Conservation (phyloP, 805 yeast species). For the Suhomyces tanzawaensis region DNA sequence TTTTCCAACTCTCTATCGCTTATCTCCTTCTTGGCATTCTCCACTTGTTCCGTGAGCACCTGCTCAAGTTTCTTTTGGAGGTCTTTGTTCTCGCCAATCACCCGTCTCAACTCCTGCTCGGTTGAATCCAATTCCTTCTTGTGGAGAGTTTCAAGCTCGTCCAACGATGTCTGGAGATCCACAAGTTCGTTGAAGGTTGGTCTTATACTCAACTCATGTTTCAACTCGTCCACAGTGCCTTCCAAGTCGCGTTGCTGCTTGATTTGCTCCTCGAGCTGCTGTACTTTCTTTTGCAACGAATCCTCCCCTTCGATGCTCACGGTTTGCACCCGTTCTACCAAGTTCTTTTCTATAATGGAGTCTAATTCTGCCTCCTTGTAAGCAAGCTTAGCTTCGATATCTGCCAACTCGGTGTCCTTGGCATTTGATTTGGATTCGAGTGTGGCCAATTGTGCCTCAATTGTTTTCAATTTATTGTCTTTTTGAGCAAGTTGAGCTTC, state of each 20-base stretch:
- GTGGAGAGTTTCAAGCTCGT: constrained; percentile 42
- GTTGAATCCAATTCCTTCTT: constrained; percentile 30
- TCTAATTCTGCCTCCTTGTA: constrained; percentile 11
- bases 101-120: constrained; percentile 23
- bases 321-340: constrained; percentile 8
- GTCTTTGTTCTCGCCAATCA: constrained; percentile 18
- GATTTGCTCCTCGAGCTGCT: not conserved
- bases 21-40: constrained; percentile 6
- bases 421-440: constrained; percentile 1
- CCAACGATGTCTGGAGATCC: constrained; percentile 42
- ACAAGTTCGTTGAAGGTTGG: constrained; percentile 43
- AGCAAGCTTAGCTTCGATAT: constrained; percentile 9
- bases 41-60: constrained; percentile 8
- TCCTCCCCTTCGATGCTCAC: constrained; percentile 8
- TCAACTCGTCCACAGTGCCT: constrained; percentile 24
- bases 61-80: constrained; percentile 18
- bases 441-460: not conserved
- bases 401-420: constrained; percentile 10
- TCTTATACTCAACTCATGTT: constrained; percentile 33
- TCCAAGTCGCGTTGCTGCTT: constrained; percentile 9
- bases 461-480: not conserved
- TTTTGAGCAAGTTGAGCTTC: not conserved
- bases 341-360: constrained; percentile 11
- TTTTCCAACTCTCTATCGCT: not conserved
- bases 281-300: not conserved